These are phyloP conservation scores for Phialophora verrucosa DNA, from an alignment of 2,329 filamentous ascomycete genomes.

Conservation along the genomic window DNA sequence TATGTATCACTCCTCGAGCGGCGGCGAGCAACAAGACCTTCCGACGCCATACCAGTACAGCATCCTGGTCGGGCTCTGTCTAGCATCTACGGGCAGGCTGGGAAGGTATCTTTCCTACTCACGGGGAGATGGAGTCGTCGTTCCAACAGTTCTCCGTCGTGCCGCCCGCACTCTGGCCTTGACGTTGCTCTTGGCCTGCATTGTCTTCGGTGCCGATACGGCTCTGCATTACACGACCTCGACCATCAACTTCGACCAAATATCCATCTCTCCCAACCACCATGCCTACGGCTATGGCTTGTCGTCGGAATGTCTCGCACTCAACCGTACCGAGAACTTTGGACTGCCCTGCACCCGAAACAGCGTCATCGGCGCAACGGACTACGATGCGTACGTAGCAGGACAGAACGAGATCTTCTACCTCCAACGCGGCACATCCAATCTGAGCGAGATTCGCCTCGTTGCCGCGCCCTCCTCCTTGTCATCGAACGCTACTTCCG, in stretches of 20 bases:
- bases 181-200: slow-evolving; percentile 29
- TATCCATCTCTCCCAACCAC: slow-evolving; percentile 14
- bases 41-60: slow-evolving; percentile 39
- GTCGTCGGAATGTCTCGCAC: slow-evolving; percentile 30
- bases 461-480: slow-evolving; percentile 11
- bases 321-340: slow-evolving; percentile 34
- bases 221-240: slow-evolving; percentile 36
- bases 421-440: slow-evolving; percentile 32
- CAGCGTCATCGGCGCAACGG: slow-evolving; percentile 2
- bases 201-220: slow-evolving; percentile 34
- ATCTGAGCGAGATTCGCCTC: slow-evolving; percentile 30
- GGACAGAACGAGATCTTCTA: slow-evolving; percentile 35
- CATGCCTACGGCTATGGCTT: slow-evolving; percentile 31
- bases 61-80: slow-evolving; percentile 36
- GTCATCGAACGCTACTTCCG: slow-evolving; percentile 12
- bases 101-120: slow-evolving; percentile 35
- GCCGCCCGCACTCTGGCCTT: slow-evolving; percentile 29
- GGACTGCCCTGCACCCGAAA: slow-evolving; percentile 37
- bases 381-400: slow-evolving; percentile 24
- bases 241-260: slow-evolving; percentile 31
- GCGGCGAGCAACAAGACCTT: slow-evolving; percentile 27
- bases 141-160: slow-evolving; percentile 33
- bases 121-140: slow-evolving; percentile 18
- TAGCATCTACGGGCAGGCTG: slow-evolving; percentile 36
- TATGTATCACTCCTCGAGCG: slow-evolving; percentile 29